Evolutionary conservation across 441 rosid genomes (phyloP).

Genomic region (Breynia disticha): DNA sequence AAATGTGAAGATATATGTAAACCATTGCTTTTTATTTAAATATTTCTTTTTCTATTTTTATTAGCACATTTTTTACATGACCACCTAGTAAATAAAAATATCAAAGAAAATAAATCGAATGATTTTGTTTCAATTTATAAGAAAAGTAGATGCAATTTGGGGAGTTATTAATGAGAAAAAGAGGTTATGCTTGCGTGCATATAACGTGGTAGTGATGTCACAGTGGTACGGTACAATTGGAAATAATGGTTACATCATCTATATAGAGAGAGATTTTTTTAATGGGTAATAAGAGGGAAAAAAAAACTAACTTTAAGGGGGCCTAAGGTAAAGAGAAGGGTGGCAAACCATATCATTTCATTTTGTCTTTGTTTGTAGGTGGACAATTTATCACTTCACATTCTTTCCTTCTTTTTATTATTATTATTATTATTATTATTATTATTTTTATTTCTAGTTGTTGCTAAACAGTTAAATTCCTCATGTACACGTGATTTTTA

Average conservation of each 20-base stretch:
- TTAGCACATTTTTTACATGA: too few relatives aligned
- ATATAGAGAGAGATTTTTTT: background rate
- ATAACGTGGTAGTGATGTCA: slow-evolving; percentile 32
- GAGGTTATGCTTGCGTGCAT: slow-evolving; percentile 20
- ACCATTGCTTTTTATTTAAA: too few relatives aligned
- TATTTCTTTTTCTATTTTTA: too few relatives aligned
- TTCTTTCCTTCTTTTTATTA: background rate
- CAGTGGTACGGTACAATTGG: slow-evolving; percentile 15
- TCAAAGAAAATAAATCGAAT: background rate
- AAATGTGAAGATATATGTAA: too few relatives aligned
- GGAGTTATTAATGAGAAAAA: background rate
- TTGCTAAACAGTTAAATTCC: background rate
- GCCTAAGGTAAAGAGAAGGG: slow-evolving; percentile 27
- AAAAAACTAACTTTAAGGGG: slow-evolving; percentile 24
- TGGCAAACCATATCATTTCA: slow-evolving; percentile 53
- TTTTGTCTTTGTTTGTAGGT: slow-evolving; percentile 42
- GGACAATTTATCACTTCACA: slow-evolving; percentile 25
- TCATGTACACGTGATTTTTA: too few relatives aligned
- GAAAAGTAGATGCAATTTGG: background rate
- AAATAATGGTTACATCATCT: slow-evolving; percentile 12
- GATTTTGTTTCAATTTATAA: too few relatives aligned
- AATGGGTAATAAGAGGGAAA: slow-evolving; percentile 1
- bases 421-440: background rate
- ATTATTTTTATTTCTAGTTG: background rate
- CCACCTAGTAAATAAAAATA: background rate